phyloP scores from a whole-genome alignment of 208 protist species.

The Crithidia brevicula region DNA sequence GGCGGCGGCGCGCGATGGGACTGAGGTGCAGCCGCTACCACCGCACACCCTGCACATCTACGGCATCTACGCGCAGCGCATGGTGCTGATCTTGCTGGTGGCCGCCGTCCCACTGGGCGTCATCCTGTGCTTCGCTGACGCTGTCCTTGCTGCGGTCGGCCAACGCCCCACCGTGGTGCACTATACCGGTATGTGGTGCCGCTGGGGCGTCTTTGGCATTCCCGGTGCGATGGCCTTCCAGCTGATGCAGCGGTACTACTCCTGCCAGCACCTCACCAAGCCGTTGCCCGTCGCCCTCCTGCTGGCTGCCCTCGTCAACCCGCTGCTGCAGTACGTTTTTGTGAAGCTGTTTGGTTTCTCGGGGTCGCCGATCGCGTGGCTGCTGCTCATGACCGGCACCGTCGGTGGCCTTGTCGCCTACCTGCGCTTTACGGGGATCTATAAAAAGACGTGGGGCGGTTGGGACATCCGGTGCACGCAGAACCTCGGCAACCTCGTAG shows the following conservation, averaged over 20 bases:
- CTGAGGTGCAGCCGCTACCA: not conserved
- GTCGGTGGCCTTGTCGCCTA: constrained; percentile 52
- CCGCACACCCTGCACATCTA: constrained; percentile 71
- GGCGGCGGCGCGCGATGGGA: constrained; percentile 16
- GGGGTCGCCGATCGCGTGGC: constrained; percentile 80
- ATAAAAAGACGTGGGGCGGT: constrained; percentile 79
- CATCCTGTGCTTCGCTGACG: constrained; percentile 67
- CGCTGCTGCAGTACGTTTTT: constrained; percentile 63
- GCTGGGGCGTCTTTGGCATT: constrained; percentile 72
- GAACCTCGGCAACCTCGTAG: constrained; percentile 53
- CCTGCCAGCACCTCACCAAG: constrained; percentile 79
- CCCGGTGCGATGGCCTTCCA: constrained; percentile 60
- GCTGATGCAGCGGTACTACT: constrained; percentile 82
- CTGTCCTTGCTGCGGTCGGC: constrained; percentile 47
- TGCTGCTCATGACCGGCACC: constrained; percentile 67
- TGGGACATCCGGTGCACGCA: constrained; percentile 57
- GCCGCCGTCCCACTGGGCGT: constrained; percentile 68
- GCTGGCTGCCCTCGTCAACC: constrained; percentile 59
- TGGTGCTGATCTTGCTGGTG: constrained; percentile 76
- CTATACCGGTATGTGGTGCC: constrained; percentile 77
- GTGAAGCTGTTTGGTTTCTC: constrained; percentile 76
- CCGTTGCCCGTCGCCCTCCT: constrained; percentile 75
- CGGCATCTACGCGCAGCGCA: constrained; percentile 84
- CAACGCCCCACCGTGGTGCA: constrained; percentile 53
- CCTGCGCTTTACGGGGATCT: constrained; percentile 51